A percentile compares a stretch with the other conserved stretches of the same genome.
Evolutionary conservation across 2,329 filamentous ascomycete genomes (phyloP).

Genomic region (Hypoxylon sp.): DNA sequence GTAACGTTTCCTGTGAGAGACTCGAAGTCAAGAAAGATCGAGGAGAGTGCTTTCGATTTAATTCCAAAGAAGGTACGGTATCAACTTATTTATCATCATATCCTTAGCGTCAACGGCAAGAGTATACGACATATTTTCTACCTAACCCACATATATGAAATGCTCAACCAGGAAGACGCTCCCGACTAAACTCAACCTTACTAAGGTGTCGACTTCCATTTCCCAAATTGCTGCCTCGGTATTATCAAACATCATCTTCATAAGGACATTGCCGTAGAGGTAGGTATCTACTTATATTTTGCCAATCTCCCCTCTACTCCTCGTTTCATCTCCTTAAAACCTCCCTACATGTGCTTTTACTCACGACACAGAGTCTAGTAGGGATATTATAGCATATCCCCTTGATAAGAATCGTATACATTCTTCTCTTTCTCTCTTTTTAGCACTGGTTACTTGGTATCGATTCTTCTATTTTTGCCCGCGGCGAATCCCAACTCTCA

Average conservation of each 20-base stretch:
- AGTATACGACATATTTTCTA: slow-evolving; percentile 1
- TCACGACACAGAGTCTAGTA: slow-evolving; percentile 1
- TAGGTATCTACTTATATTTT: slow-evolving; percentile 24
- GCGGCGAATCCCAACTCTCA: background rate
- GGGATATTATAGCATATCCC: slow-evolving; percentile 19
- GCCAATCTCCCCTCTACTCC: slow-evolving; percentile 17
- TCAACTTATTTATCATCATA: background rate
- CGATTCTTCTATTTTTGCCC: slow-evolving; percentile 8
- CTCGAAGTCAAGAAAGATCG: slow-evolving; percentile 2
- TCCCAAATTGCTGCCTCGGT: background rate
- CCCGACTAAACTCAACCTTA: slow-evolving; percentile 8
- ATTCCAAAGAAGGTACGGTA: background rate
- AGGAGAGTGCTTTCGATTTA: background rate
- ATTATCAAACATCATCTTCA: slow-evolving; percentile 22
- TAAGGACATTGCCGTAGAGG: slow-evolving; percentile 24
- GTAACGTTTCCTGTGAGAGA: background rate
- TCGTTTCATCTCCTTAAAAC: slow-evolving; percentile 24
- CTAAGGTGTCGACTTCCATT: slow-evolving; percentile 35
- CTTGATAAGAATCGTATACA: slow-evolving; percentile 20
- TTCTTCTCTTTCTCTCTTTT: slow-evolving; percentile 6
- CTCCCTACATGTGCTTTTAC: slow-evolving; percentile 33
- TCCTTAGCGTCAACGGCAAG: slow-evolving; percentile 2
- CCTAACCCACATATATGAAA: background rate
- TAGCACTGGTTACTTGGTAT: slow-evolving; percentile 32
- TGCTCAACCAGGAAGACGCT: background rate